Conservation (phyloP, 805 yeast genomes). For the Wickerhamiella shivajii region DNA sequence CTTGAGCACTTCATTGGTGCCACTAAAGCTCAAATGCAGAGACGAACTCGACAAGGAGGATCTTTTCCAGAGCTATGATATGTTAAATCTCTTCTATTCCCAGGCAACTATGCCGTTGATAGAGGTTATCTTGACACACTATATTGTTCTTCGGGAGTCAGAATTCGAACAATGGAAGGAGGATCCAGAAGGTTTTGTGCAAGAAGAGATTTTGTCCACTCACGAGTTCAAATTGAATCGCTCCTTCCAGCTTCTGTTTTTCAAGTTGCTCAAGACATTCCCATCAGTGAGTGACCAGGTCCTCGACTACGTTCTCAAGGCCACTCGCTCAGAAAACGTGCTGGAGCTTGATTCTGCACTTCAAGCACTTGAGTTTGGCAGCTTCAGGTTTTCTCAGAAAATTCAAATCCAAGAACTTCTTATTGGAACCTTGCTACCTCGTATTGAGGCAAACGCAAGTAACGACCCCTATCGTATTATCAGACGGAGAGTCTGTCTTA, state of each 20-base stretch:
- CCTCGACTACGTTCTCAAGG: constrained; percentile 29
- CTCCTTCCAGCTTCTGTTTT: constrained; percentile 75
- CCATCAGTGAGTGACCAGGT: constrained; percentile 41
- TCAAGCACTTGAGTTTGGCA: constrained; percentile 69
- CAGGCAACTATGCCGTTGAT: constrained; percentile 42
- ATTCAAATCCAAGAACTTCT: constrained; percentile 59
- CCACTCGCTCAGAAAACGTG: constrained; percentile 32
- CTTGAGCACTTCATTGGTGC: constrained; percentile 10
- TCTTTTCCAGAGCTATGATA: constrained; percentile 39
- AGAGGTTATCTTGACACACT: constrained; percentile 56
- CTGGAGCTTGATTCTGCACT: constrained; percentile 65
- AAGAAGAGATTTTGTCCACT: constrained; percentile 44
- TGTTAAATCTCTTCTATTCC: constrained; percentile 38
- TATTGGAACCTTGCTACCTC: constrained; percentile 27
- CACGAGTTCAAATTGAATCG: constrained; percentile 79
- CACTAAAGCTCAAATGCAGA: constrained; percentile 32
- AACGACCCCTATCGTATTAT: constrained; percentile 36
- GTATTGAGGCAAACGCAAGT: constrained; percentile 49
- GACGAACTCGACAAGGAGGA: constrained; percentile 54
- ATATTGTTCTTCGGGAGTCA: constrained; percentile 53
- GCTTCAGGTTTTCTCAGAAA: constrained; percentile 45
- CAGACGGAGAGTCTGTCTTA: constrained; percentile 60
- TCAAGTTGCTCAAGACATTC: constrained; percentile 53
- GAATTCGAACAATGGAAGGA: constrained; percentile 71
- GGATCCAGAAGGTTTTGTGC: constrained; percentile 90